phyloP scores from a whole-genome alignment of 345 rosid genomes.

The Hibiscus tridactylites region DNA sequence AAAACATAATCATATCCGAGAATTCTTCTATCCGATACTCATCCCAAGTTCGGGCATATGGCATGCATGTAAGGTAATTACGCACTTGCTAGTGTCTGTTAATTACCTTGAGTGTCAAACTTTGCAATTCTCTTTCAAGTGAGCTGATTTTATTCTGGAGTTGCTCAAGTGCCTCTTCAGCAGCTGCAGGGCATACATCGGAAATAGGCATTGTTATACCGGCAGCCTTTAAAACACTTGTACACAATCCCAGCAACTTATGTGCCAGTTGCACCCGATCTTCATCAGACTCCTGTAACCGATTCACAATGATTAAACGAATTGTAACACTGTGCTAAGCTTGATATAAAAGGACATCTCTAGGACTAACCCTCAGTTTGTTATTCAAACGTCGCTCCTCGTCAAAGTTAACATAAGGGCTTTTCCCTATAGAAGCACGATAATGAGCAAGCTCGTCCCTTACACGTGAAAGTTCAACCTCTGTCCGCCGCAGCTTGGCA shows the following conservation, averaged over 20 bases:
- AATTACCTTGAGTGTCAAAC: slow-evolving; percentile 49
- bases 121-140: slow-evolving; percentile 60
- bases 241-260: slow-evolving; percentile 56
- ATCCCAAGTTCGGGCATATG: neutral
- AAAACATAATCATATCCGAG: neutral
- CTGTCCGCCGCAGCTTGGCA: slow-evolving; percentile 47
- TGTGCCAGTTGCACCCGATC: slow-evolving; percentile 60
- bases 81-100: neutral
- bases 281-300: slow-evolving; percentile 55
- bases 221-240: slow-evolving; percentile 63
- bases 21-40: neutral
- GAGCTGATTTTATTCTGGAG: slow-evolving; percentile 47
- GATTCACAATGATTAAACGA: slow-evolving; percentile 7
- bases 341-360: neutral
- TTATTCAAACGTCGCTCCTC: slow-evolving; percentile 40
- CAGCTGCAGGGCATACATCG: slow-evolving; percentile 51
- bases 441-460: slow-evolving; percentile 76
- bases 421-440: slow-evolving; percentile 57
- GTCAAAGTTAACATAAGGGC: slow-evolving; percentile 40
- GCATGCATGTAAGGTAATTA: neutral
- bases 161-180: slow-evolving; percentile 75
- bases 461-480: slow-evolving; percentile 47
- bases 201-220: slow-evolving; percentile 46
- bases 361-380: slow-evolving; percentile 45
- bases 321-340: neutral